Conservation (phyloP, 257 asterid genomes). For the Lantana camara region DNA sequence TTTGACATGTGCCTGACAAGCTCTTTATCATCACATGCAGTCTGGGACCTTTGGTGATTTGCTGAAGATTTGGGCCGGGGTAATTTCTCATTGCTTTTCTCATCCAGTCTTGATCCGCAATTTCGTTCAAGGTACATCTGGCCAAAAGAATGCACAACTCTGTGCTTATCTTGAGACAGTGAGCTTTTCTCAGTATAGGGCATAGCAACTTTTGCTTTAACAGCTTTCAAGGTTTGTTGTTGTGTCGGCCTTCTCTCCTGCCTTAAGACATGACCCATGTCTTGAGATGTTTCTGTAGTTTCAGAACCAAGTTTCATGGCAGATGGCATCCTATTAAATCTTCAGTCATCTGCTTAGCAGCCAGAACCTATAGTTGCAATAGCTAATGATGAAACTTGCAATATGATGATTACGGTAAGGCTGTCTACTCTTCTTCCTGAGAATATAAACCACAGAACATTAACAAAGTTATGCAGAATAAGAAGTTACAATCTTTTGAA, state of each 20-base stretch:
- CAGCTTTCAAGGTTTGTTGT: constrained; percentile 26
- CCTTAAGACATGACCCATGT: constrained; percentile 42
- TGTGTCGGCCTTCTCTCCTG: constrained; percentile 34
- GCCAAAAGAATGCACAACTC: constrained; percentile 43
- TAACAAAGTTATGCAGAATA: constrained; percentile 6
- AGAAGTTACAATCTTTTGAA: not conserved
- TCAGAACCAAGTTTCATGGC: constrained; percentile 34
- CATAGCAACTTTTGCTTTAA: constrained; percentile 34
- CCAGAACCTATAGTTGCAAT: constrained; percentile 13
- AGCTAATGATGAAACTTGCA: constrained; percentile 19
- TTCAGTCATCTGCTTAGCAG: too few relatives aligned
- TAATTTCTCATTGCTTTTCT: constrained; percentile 30
- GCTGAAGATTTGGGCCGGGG: constrained; percentile 36
- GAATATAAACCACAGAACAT: constrained; percentile 22
- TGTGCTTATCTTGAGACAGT: constrained; percentile 34
- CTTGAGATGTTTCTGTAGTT: constrained; percentile 35
- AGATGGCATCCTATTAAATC: constrained; percentile 36
- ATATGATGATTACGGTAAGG: constrained; percentile 14
- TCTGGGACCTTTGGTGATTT: constrained; percentile 34
- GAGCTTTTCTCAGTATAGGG: constrained; percentile 30
- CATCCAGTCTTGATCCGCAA: constrained; percentile 32
- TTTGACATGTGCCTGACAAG: constrained; percentile 92
- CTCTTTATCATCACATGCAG: constrained; percentile 56
- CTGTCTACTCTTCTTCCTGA: constrained; percentile 34
- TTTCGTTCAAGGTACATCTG: constrained; percentile 39